Evolutionary conservation across 1,139 yeast species (phyloP).

Genomic region (Suhomyces bolitotheri): DNA sequence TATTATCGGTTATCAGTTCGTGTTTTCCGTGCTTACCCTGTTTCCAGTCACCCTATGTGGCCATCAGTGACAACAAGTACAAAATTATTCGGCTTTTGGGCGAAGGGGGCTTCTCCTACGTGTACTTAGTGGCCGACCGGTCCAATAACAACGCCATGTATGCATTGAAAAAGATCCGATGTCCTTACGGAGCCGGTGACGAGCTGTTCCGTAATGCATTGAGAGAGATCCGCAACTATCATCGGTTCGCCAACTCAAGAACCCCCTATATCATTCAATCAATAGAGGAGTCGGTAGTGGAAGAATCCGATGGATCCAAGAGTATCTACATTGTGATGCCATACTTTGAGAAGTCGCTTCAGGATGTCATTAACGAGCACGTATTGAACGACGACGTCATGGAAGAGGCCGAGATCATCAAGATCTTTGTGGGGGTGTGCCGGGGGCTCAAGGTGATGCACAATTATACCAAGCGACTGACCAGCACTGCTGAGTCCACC

Average conservation of each 20-base stretch:
- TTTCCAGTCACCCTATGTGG: conserved; percentile 45
- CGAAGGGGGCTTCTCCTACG: conserved; percentile 89
- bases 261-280: conserved; percentile 66
- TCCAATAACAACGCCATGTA: conserved; percentile 52
- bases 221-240: conserved; percentile 75
- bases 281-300: conserved; percentile 68
- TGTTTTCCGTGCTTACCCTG: conserved; percentile 48
- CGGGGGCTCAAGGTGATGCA: conserved; percentile 79
- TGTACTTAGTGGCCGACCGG: conserved; percentile 65
- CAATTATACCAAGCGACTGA: conserved; percentile 45
- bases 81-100: conserved; percentile 71
- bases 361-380: conserved; percentile 69
- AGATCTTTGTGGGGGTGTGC: conserved; percentile 66
- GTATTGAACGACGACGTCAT: conserved; percentile 55
- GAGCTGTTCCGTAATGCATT: conserved; percentile 59
- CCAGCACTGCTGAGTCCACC: conserved; percentile 19
- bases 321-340: conserved; percentile 80
- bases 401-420: conserved; percentile 62
- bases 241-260: conserved; percentile 56
- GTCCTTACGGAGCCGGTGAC: conserved; percentile 83
- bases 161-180: conserved; percentile 82
- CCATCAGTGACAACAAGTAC: conserved; percentile 52
- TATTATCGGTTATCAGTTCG: conserved; percentile 26
- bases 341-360: conserved; percentile 68
- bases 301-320: conserved; percentile 76